Conservation (phyloP, 2,329 filamentous ascomycete species). For the Macroventuria anomochaeta region DNA sequence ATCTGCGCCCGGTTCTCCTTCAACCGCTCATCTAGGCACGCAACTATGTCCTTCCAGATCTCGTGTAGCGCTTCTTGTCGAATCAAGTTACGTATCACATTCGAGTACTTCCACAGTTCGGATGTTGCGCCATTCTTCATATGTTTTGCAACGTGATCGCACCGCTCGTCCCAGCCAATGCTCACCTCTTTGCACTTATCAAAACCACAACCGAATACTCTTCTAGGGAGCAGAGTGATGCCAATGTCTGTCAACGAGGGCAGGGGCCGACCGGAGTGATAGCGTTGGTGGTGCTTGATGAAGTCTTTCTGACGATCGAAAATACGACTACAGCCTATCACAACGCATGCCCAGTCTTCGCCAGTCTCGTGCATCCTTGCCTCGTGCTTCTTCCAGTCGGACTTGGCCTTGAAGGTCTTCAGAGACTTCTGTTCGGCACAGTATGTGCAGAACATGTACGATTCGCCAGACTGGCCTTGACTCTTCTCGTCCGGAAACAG, state of each 20-base stretch:
- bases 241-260: slow-evolving; percentile 46
- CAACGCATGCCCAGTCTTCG: slow-evolving; percentile 47
- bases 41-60: slow-evolving; percentile 48
- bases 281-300: slow-evolving; percentile 46
- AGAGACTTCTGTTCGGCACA: slow-evolving; percentile 44
- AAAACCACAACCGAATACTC: slow-evolving; percentile 49
- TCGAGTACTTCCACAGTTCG: slow-evolving; percentile 49
- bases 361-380: slow-evolving; percentile 50
- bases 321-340: slow-evolving; percentile 43
- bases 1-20: slow-evolving; percentile 47
- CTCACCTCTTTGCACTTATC: slow-evolving; percentile 49
- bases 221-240: slow-evolving; percentile 41
- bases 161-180: slow-evolving; percentile 49
- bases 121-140: slow-evolving; percentile 47
- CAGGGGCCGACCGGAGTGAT: slow-evolving; percentile 45
- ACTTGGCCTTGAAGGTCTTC: slow-evolving; percentile 50
- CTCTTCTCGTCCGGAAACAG: slow-evolving; percentile 30
- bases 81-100: slow-evolving; percentile 47
- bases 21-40: slow-evolving; percentile 41
- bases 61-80: slow-evolving; percentile 47
- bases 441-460: slow-evolving; percentile 49
- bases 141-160: slow-evolving; percentile 49
- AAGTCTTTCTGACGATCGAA: slow-evolving; percentile 49
- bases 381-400: slow-evolving; percentile 51
- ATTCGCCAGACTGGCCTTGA: slow-evolving; percentile 37